Evolutionary conservation across 768 basidiomycete genomes (phyloP), one percentile per base, ranked within the genome.

Genomic region (Lactifluus subvellereus): DNA sequence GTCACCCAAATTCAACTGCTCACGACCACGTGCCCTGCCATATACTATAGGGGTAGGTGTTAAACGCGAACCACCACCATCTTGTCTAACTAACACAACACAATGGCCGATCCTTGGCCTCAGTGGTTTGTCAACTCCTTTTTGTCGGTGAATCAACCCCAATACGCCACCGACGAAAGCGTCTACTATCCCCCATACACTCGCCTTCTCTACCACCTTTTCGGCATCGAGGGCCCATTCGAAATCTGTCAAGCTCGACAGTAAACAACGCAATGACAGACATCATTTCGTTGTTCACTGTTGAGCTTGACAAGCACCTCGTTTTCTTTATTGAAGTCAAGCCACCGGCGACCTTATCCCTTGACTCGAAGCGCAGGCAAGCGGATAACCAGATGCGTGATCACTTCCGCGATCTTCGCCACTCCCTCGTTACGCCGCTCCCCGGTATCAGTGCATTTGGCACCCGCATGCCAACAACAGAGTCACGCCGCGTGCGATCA

Each of bases 161-260:
- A 53, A 20, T 20, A n/a, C n/a, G 10, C 51, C 33, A 20, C 16
- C 9, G 51, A 53, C 20, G 32, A 53, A 37, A 22, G 4, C 35
- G 35, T 9, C 18, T 53, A 53, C 10, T 53, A 53, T 2, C 33
- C 33, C 9, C 33, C 35, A 11, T 53, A 53, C 51, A 53, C 18
- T 53, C 35, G 51, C n/a, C 51, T 52, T 18, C 33, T 52, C 9
- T 53, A 53, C 51, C 51, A 53, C n/a, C 35, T 53, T 37, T 53
- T 53, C n/a, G 51, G 51, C n/a, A 9, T 53, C n/a, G 51, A 53
- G n/a, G 51, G 51, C 10, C 51, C 51, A 9, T 53, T 53, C 51
- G 51, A 53, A 53, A 53, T 53, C 35, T 16, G 10, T 14, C 51
- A 27, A 27, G 27, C 51, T 37, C n/a, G n/a, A 10, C 20, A 22